Conservation (phyloP, 2,329 filamentous ascomycete species). For the Calonectria leucothoes region DNA sequence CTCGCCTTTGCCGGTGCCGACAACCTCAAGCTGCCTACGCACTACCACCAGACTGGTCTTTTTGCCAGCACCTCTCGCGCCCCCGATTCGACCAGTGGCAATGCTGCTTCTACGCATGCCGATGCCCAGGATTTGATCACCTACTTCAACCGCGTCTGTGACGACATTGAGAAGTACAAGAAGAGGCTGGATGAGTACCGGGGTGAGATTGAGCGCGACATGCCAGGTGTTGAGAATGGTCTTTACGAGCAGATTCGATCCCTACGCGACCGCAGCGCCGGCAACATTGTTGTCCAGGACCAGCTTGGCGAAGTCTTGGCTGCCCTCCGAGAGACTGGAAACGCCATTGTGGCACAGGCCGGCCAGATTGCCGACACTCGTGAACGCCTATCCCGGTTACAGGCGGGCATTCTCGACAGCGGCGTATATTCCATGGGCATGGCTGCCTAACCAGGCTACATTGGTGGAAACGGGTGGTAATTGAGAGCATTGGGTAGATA, state of each 20-base stretch:
- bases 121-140: conserved; percentile 57
- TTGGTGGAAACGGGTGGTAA: not conserved
- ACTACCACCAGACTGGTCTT: conserved; percentile 62
- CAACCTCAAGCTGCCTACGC: conserved; percentile 76
- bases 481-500: conserved; percentile 22
- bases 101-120: conserved; percentile 51
- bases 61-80: conserved; percentile 50
- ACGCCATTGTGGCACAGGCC: conserved; percentile 54
- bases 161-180: conserved; percentile 57
- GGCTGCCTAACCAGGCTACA: conserved; percentile 34
- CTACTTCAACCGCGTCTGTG: conserved; percentile 58
- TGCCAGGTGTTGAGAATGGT: conserved; percentile 60
- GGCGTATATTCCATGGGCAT: conserved; percentile 50
- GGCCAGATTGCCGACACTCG: conserved; percentile 57
- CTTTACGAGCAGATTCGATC: conserved; percentile 56
- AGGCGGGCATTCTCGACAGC: conserved; percentile 54
- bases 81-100: conserved; percentile 42
- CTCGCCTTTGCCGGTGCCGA: conserved; percentile 80
- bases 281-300: conserved; percentile 48
- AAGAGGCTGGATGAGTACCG: conserved; percentile 57
- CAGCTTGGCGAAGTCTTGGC: conserved; percentile 52
- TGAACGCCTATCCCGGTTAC: conserved; percentile 54
- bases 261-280: conserved; percentile 49
- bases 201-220: conserved; percentile 59
- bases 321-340: conserved; percentile 54